Evolutionary conservation across 768 basidiomycete species (phyloP).

Genomic region (Mycena maculata): DNA sequence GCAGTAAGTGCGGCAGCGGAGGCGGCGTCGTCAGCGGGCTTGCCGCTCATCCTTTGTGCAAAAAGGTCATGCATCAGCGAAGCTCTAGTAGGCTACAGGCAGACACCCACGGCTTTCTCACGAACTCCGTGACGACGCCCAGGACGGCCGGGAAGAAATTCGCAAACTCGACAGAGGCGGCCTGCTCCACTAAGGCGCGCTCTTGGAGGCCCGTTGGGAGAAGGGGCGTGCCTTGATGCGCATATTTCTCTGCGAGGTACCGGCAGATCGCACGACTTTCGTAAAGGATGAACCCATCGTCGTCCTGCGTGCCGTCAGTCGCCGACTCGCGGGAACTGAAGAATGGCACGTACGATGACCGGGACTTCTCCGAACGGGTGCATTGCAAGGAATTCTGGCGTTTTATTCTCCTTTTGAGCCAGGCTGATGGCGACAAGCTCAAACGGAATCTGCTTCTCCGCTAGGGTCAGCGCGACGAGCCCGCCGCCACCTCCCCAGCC

Average conservation of each 20-base stretch:
- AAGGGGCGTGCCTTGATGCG: constrained; percentile 50
- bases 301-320: constrained; percentile 42
- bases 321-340: neutral
- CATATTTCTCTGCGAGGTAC: constrained; percentile 59
- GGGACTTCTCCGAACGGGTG: constrained; percentile 64
- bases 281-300: constrained; percentile 61
- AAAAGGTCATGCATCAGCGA: neutral
- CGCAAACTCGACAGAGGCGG: constrained; percentile 19
- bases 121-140: no score
- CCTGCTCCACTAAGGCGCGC: constrained; percentile 43
- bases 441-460: constrained; percentile 62
- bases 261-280: constrained; percentile 60
- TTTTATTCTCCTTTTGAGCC: constrained; percentile 54
- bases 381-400: constrained; percentile 43
- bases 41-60: neutral
- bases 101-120: no score
- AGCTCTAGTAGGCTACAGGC: neutral
- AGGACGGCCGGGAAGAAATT: no score
- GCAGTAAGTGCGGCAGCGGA: neutral
- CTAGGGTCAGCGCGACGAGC: constrained; percentile 54
- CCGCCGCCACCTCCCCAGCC: constrained; percentile 57
- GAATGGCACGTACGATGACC: neutral
- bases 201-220: constrained; percentile 43
- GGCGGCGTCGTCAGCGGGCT: neutral
- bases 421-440: constrained; percentile 53